Conservation (phyloP, 345 rosid genomes). For the Toxicodendron radicans region DNA sequence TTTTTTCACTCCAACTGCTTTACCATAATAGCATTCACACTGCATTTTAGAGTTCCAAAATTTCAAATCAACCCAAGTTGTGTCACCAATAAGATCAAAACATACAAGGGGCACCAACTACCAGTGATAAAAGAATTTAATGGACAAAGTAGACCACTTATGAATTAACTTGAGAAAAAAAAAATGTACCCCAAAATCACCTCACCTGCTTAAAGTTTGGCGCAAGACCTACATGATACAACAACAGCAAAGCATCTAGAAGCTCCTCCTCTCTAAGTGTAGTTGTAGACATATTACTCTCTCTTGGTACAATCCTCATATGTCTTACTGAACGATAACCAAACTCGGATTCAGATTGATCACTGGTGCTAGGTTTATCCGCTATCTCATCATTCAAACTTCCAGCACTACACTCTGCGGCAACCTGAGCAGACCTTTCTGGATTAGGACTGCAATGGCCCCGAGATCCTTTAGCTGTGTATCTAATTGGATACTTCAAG, state of each 20-base stretch:
- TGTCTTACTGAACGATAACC: slow-evolving; percentile 64
- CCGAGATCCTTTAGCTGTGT: slow-evolving; percentile 54
- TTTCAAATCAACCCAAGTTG: background rate
- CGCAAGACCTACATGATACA: slow-evolving; percentile 91
- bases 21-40: background rate
- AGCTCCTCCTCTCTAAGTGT: slow-evolving; percentile 88
- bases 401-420: slow-evolving; percentile 78
- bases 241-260: slow-evolving; percentile 67
- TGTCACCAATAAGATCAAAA: background rate
- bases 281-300: slow-evolving; percentile 59
- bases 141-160: background rate
- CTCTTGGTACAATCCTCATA: slow-evolving; percentile 50
- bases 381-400: slow-evolving; percentile 80
- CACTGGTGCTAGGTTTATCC: slow-evolving; percentile 91
- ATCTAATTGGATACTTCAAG: slow-evolving; percentile 58
- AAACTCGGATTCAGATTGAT: slow-evolving; percentile 82
- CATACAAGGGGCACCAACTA: background rate
- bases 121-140: background rate
- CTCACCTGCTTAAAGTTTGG: slow-evolving; percentile 95
- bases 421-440: slow-evolving; percentile 84
- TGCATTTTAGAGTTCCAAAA: background rate
- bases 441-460: slow-evolving; percentile 63
- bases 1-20: background rate
- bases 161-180: background rate
- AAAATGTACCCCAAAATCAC: background rate